Evolutionary conservation across 2,329 filamentous ascomycete genomes (phyloP).

Genomic region (Didymella lethalis): DNA sequence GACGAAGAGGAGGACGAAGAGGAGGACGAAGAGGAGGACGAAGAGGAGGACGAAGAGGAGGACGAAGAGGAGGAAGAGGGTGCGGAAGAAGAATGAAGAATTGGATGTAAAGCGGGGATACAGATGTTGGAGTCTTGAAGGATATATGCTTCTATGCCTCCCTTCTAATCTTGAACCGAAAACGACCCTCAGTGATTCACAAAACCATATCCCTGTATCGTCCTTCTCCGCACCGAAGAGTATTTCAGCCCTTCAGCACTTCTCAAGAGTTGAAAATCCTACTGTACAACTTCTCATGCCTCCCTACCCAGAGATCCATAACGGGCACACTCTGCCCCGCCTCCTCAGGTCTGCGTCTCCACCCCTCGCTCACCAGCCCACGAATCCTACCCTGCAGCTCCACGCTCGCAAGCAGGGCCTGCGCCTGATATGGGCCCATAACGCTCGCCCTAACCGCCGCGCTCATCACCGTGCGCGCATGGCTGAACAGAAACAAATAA

Average conservation of each 20-base stretch:
- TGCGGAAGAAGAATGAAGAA: neutral
- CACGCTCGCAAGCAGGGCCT: conserved; percentile 71
- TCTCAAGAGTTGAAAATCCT: conserved; percentile 81
- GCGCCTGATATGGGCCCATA: conserved; percentile 82
- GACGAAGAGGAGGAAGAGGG: neutral
- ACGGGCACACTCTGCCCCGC: conserved; percentile 78
- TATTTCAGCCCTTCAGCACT: too few species aligned
- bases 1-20: too few species aligned
- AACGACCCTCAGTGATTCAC: too few species aligned
- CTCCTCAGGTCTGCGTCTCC: conserved; percentile 66
- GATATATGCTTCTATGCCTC: too few species aligned
- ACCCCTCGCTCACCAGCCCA: conserved; percentile 66
- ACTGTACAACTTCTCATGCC: conserved; percentile 84
- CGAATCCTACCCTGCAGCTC: conserved; percentile 66
- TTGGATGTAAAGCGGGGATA: neutral
- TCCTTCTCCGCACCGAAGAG: too few species aligned
- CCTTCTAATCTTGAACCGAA: too few species aligned
- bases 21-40: too few species aligned
- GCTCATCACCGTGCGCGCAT: conserved; percentile 77
- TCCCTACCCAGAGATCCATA: conserved; percentile 83
- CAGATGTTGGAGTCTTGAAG: too few species aligned
- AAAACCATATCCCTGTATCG: neutral
- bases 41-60: too few species aligned
- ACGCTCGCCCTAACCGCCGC: conserved; percentile 80
- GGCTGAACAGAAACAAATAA: conserved; percentile 78